Evolutionary conservation across 495 filamentous ascomycete genomes (phyloP), one percentile per base, ranked within the genome.

Genomic region (Trichodelitschia bisporula): DNA sequence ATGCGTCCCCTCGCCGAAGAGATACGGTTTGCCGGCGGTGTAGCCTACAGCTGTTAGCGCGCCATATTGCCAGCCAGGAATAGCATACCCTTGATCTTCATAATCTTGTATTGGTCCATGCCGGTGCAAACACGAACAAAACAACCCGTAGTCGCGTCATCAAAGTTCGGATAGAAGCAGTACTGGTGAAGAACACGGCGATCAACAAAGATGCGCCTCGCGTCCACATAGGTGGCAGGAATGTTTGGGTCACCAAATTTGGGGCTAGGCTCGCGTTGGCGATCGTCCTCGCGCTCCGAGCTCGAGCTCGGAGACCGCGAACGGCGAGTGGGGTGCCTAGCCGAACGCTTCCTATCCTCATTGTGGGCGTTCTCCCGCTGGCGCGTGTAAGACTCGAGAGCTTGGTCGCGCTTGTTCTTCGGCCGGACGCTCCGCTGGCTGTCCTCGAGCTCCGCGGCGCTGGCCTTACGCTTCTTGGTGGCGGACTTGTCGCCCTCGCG

Each of bases 161-260:
- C 72, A 33, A 99, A 91, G 8, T 71, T 72, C 14, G 86, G 86
- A n/a, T n/a, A n/a, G n/a, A n/a, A n/a, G n/a, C n/a, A n/a, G n/a
- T n/a, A n/a, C n/a, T n/a, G n/a, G n/a, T n/a, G n/a, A n/a, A n/a
- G n/a, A n/a, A n/a, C n/a, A n/a, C n/a, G n/a, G 30, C 5, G 48
- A 46, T 14, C 30, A 34, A 1, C 45, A 47, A 10, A 42, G 45
- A 38, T 38, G 59, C 62, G 21, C 52, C 57, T 15, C 48, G 48
- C 6, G 11, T 30, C 24, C n/a, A n/a, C n/a, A n/a, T n/a, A n/a
- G n/a, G n/a, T n/a, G n/a, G n/a, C n/a, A n/a, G n/a, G n/a, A n/a
- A n/a, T n/a, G n/a, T n/a, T n/a, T n/a, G n/a, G n/a, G n/a, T n/a
- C n/a, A n/a, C n/a, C n/a, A n/a, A n/a, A n/a, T n/a, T n/a, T n/a